Base-by-base conservation (phyloP, 371 early-diverging fungal species). In the Lichtheimia ornata region DNA sequence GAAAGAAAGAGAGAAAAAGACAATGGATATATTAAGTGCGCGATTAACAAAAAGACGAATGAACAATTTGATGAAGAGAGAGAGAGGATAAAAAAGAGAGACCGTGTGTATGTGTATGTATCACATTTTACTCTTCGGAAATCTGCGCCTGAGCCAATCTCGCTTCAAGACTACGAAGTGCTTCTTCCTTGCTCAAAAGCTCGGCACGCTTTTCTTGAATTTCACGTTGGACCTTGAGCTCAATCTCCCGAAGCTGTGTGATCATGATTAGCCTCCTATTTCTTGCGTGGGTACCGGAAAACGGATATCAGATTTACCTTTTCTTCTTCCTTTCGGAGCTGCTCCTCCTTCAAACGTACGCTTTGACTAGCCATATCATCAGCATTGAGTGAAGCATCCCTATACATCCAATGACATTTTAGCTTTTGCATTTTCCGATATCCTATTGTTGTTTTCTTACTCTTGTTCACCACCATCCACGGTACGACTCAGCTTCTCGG, bases 401-500 rank as follows among this genome's bases (percentile, higher is more conserved):
- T 70, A 35, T 22, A 35, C 14, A 17, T 22, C n/a, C 47, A 47
- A 22, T 22, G 11, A 47, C 5, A 15, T 47, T 15, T 47, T 22
- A 47, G 47, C 22, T 47, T 47, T n/a, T 47, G 18, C 18, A 5
- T 47, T 5, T 22, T n/a, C 47, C 22, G 47, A 50, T 28, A 11
- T 50, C 20, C 12, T 5, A 42, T 7, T 13, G 55, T 40, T 17
- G 18, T n/a, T 3, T 14, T n/a, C 81, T 76, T 80, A 83, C 77
- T 81, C 85, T 28, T 72, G 70, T 58, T 77, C 77, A 45, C 76
- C 72, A 40, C 78, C 80, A 59, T 84, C 84, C 18, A 81, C 81
- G 51, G 81, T 87, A 58, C 85, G 85, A 63, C 86, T 86, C 41
- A 98, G 89, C 82, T 95, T 91, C 74, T 91, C 96, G 24, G 98